A percentile compares a stretch with the other conserved stretches of the same genome.
Conservation (phyloP, 1,284 basidiomycete genomes). For the Tetrapyrgos nigripes region DNA sequence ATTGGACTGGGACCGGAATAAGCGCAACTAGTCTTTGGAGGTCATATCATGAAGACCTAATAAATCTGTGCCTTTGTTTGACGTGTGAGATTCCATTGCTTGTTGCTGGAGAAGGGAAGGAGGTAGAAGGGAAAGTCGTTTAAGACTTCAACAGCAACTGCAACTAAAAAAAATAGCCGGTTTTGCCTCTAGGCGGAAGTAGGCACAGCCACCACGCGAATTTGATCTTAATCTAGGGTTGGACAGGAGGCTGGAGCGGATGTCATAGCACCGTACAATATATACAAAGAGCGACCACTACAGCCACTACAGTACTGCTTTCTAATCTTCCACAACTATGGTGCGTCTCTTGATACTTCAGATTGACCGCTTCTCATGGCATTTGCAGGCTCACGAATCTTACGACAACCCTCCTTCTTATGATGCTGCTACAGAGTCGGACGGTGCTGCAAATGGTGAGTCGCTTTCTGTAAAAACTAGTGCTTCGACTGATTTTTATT, state of each 20-base stretch:
- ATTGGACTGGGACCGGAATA: conserved; percentile 31
- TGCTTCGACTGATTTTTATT: background rate
- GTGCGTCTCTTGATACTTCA: background rate
- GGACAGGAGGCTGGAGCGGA: background rate
- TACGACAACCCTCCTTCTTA: conserved; percentile 39
- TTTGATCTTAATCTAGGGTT: background rate
- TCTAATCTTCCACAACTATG: conserved; percentile 9
- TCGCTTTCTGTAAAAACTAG: background rate
- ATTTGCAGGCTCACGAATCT: conserved; percentile 14
- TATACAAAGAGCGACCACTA: background rate
- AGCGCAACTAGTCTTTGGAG: conserved; percentile 81
- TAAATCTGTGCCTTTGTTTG: conserved; percentile 25
- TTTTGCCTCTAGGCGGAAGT: background rate
- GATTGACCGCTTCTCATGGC: background rate
- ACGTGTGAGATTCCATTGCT: conserved; percentile 10
- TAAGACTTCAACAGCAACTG: background rate
- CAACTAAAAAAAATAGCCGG: background rate
- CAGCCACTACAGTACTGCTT: conserved; percentile 6
- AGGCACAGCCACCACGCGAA: background rate
- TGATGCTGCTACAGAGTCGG: conserved; percentile 37
- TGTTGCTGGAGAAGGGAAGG: background rate
- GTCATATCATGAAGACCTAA: conserved; percentile 61
- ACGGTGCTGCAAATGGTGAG: conserved; percentile 20
- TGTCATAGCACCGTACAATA: background rate
- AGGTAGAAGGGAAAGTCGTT: conserved; percentile 3